phyloP scores from a whole-genome alignment of 2,329 filamentous ascomycete species.

The Cladosporium sp. region DNA sequence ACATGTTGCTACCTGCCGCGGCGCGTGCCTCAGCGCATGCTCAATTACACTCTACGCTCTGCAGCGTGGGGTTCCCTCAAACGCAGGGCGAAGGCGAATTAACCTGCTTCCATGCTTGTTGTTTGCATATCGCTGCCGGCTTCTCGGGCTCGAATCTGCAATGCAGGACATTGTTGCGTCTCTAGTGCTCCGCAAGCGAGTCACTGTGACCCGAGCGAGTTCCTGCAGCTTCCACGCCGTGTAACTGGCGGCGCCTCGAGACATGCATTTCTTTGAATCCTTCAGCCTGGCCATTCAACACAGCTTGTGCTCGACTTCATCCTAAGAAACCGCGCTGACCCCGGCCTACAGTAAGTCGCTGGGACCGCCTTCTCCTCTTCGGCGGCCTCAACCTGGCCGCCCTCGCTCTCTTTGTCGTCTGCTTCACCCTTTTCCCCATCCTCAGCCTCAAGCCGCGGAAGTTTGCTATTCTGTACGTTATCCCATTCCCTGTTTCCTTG shows the following conservation, averaged over 20 bases:
- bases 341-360: conserved; percentile 76
- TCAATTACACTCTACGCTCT: neutral
- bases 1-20: conserved; percentile 4
- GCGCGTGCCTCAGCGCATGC: conserved; percentile 9
- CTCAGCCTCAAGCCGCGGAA: conserved; percentile 81
- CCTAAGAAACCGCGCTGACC: conserved; percentile 29
- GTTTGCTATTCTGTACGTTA: conserved; percentile 93
- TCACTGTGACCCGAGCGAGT: conserved; percentile 14
- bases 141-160: conserved; percentile 31
- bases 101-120: conserved; percentile 3
- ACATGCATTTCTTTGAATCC: conserved; percentile 18
- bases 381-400: conserved; percentile 86
- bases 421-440: conserved; percentile 85
- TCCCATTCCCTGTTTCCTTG: conserved; percentile 22
- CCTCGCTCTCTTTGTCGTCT: conserved; percentile 86
- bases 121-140: conserved; percentile 21
- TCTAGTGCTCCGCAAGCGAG: conserved; percentile 19
- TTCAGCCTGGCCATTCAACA: conserved; percentile 13
- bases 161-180: conserved; percentile 32
- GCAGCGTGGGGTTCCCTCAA: conserved; percentile 15
- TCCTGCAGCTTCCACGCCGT: conserved; percentile 17
- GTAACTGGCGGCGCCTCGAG: conserved; percentile 12
- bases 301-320: conserved; percentile 14
- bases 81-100: conserved; percentile 4
- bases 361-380: conserved; percentile 94